phyloP scores from a whole-genome alignment of 1,284 basidiomycete species.

The Papiliotrema laurentii region DNA sequence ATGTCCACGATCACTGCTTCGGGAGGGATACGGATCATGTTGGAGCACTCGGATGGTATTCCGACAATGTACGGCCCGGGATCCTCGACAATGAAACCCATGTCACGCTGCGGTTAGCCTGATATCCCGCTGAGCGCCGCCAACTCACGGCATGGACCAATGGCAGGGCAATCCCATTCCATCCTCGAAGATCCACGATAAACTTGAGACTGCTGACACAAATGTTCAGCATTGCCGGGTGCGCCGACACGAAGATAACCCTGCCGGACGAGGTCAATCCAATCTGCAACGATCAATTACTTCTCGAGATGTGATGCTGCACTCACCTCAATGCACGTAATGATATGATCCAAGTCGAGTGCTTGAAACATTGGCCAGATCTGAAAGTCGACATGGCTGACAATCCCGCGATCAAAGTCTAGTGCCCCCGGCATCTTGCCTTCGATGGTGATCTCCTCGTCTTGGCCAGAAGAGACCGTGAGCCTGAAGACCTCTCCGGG shows the following conservation, averaged over 20 bases:
- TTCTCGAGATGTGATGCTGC: not conserved
- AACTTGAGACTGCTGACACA: constrained; percentile 80
- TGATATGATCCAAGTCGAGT: constrained; percentile 86
- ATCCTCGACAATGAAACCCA: constrained; percentile 49
- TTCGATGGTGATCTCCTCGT: constrained; percentile 35
- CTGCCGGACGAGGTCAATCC: constrained; percentile 89
- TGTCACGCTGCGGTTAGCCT: constrained; percentile 25
- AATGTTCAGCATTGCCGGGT: constrained; percentile 85
- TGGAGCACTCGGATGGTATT: constrained; percentile 77
- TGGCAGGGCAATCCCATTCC: constrained; percentile 82
- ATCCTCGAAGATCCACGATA: constrained; percentile 86
- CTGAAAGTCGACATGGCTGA: constrained; percentile 60
- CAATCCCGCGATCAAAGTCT: constrained; percentile 48
- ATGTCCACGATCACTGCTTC: constrained; percentile 89
- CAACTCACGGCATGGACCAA: constrained; percentile 65
- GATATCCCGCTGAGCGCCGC: not conserved
- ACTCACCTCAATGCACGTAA: constrained; percentile 83
- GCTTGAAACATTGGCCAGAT: constrained; percentile 97
- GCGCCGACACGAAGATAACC: constrained; percentile 81
- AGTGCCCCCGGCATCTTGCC: constrained; percentile 48
- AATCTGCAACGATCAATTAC: constrained; percentile 54
- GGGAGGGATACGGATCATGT: constrained; percentile 65
- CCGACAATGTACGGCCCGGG: constrained; percentile 80
- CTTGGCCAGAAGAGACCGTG: constrained; percentile 20
- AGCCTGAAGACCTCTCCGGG: constrained; percentile 60